These are phyloP conservation scores for Candida taoyuanica DNA, from an alignment of 805 yeast species.

Conservation along the genomic window DNA sequence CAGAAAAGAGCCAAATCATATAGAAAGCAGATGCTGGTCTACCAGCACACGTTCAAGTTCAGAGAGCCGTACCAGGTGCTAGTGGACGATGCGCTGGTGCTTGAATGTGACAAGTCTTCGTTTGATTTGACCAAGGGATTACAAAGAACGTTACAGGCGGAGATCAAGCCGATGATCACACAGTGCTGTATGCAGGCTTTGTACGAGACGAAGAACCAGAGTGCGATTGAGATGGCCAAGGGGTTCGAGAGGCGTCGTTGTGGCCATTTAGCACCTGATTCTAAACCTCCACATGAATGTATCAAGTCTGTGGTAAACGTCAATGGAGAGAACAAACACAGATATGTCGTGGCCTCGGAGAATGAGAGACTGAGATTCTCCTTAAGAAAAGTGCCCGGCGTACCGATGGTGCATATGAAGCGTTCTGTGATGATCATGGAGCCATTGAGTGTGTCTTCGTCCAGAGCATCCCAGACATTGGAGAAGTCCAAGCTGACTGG, in stretches of 20 bases:
- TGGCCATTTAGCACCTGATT: constrained; percentile 65
- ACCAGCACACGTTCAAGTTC: constrained; percentile 82
- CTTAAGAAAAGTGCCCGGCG: constrained; percentile 78
- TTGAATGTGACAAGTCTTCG: constrained; percentile 59
- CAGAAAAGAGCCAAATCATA: constrained; percentile 94
- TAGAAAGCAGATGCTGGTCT: constrained; percentile 86
- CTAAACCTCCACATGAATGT: constrained; percentile 69
- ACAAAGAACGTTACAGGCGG: constrained; percentile 76
- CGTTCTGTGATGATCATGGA: constrained; percentile 96
- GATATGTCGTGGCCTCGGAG: constrained; percentile 87
- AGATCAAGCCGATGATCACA: constrained; percentile 85
- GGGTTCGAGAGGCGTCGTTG: constrained; percentile 88
- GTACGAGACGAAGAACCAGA: constrained; percentile 65
- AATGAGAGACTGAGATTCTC: constrained; percentile 61
- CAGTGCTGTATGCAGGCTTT: constrained; percentile 92
- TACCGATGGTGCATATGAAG: constrained; percentile 82
- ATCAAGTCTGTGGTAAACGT: constrained; percentile 63
- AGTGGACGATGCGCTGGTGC: constrained; percentile 75
- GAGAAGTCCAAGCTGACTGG: constrained; percentile 68
- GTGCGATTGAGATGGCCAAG: constrained; percentile 78
- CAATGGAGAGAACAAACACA: constrained; percentile 78
- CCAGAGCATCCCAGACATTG: constrained; percentile 38
- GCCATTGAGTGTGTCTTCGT: constrained; percentile 75
- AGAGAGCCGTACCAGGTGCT: constrained; percentile 90
- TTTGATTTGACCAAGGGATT: constrained; percentile 82